A percentile compares a stretch with the other conserved stretches of the same genome.
Evolutionary conservation across 225 moss, liverwort and hornwort species (phyloP).

Genomic region (Marchantia polymorpha): DNA sequence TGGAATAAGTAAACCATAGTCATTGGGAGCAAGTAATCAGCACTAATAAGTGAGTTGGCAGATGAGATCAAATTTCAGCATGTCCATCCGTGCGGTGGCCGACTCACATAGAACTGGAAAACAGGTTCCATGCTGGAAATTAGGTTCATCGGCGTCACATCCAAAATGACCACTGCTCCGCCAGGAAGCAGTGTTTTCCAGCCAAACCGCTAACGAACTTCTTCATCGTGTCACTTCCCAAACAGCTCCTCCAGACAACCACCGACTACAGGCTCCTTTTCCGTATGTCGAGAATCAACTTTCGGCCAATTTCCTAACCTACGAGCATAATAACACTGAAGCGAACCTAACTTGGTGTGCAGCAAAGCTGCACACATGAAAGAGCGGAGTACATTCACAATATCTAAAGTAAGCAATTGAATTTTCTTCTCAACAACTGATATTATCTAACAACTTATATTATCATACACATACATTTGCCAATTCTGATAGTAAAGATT

Average conservation of each 20-base stretch:
- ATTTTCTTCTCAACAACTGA: no score
- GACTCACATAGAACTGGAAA: not conserved
- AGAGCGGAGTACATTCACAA: no score
- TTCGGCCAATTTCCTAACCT: not conserved
- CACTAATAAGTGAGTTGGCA: not conserved
- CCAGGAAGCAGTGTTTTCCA: not conserved
- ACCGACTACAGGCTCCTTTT: not conserved
- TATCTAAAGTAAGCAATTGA: no score
- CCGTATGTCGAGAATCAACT: not conserved
- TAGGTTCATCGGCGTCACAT: not conserved
- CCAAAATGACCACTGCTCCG: not conserved
- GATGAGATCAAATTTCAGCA: not conserved
- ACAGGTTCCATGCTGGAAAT: constrained; percentile 6
- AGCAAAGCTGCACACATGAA: not conserved
- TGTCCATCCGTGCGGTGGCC: not conserved
- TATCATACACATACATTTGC: no score
- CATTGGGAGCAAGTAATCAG: not conserved
- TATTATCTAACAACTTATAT: no score
- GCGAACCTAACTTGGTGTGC: not conserved
- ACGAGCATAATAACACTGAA: not conserved
- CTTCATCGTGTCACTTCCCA: not conserved
- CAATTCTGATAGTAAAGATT: no score
- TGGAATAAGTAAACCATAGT: not conserved
- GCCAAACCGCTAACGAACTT: not conserved
- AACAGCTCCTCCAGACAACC: not conserved